phyloP scores from a whole-genome alignment of 805 yeast species.

The Cephaloascus albidus region DNA sequence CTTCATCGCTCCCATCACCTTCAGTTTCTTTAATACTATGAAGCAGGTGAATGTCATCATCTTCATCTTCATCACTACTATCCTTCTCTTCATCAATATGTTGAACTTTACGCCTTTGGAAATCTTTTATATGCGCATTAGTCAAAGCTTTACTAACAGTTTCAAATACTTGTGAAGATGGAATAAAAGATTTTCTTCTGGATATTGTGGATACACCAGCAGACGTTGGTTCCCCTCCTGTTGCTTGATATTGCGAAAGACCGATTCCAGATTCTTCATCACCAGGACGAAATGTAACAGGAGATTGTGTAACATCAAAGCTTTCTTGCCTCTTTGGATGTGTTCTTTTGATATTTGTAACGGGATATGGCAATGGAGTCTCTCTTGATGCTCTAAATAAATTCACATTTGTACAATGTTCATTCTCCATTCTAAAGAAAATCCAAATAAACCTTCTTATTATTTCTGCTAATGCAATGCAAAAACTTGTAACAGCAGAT shows the following conservation, averaged over 20 bases:
- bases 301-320: neutral
- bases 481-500: constrained; percentile 78
- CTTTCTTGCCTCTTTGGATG: neutral
- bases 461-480: constrained; percentile 75
- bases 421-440: constrained; percentile 90
- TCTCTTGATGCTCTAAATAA: constrained; percentile 84
- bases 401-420: constrained; percentile 85
- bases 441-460: constrained; percentile 84
- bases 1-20: too few species aligned
- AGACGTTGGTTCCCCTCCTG: neutral
- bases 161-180: constrained; percentile 17
- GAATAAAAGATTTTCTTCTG: neutral
- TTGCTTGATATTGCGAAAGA: neutral
- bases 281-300: neutral
- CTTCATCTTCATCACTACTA: constrained; percentile 23
- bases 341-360: constrained; percentile 9
- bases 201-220: neutral
- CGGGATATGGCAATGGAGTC: constrained; percentile 71
- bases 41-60: constrained; percentile 4
- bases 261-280: neutral
- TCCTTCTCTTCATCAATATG: constrained; percentile 14
- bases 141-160: constrained; percentile 48
- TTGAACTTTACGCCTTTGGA: constrained; percentile 51
- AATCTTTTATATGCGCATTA: constrained; percentile 77
- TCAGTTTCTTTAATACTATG: neutral